Evolutionary conservation across 306 rosid species (phyloP).

Genomic region (Quercus mongolica): DNA sequence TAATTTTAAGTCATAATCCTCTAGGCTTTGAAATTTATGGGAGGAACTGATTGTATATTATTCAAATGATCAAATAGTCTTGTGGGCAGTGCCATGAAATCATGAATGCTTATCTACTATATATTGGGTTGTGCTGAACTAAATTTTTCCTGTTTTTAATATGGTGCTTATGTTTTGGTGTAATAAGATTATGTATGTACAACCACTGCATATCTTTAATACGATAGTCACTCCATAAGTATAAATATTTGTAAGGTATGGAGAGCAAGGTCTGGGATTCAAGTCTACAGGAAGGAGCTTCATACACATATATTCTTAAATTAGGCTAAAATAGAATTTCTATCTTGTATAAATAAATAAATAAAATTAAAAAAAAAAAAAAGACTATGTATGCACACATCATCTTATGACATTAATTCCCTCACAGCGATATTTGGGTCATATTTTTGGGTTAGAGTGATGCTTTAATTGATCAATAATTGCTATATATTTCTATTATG

Average conservation of each 20-base stretch:
- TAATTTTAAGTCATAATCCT: background rate
- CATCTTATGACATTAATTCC: background rate
- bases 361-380: too few relatives aligned
- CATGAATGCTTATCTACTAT: background rate
- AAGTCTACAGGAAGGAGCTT: fast-evolving
- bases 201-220: too few relatives aligned
- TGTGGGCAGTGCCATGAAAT: background rate
- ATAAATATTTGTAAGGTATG: too few relatives aligned
- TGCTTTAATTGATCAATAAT: background rate
- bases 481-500: background rate
- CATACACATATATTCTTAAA: too few relatives aligned
- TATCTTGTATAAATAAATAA: too few relatives aligned
- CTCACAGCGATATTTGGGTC: background rate
- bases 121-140: background rate
- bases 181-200: background rate
- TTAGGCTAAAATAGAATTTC: too few relatives aligned
- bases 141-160: background rate
- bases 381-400: background rate
- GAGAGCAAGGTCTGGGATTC: fast-evolving
- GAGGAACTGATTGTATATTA: background rate
- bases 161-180: background rate
- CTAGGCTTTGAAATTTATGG: background rate
- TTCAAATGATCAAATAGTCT: background rate
- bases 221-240: too few relatives aligned
- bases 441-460: background rate